Evolutionary conservation across 495 filamentous ascomycete genomes (phyloP), one percentile per base, ranked within the genome.

Genomic region (Daldinia decipiens): DNA sequence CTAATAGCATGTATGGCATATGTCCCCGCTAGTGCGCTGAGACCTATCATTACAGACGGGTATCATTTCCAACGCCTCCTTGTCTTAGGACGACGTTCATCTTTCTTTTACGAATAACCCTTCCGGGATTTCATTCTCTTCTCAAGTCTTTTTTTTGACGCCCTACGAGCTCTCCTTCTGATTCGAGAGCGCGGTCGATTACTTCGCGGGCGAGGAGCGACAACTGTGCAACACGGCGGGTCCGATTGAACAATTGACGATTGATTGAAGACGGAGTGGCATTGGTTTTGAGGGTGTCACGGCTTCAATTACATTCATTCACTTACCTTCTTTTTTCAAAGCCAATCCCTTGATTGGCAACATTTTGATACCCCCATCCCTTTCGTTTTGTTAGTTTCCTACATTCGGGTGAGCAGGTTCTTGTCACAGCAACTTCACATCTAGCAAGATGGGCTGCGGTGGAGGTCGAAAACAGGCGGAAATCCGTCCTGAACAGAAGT

Each of bases 401-500:
- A 32, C 31, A 36, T n/a, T 56, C 9, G 52, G 4, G 50, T 67
- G 63, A 60, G 38, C 64, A 47, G 69, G 50, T 58, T 71, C 43
- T 71, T 53, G 36, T 40, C 40, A 24, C 34, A 36, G 57, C 32
- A 17, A 17, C 39, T 65, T 69, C 67, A 43, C 47, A 59, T 51
- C 58, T 52, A 55, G 65, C 68, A 83, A 70, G 65, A 97, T 97
- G 94, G 84, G 88, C 73, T 95, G 91, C 79, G 82, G 86, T 72
- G 1, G 15, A 29, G 86, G 91, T 69, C 87, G 91, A 74, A 91
- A 91, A 75, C 79, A 82, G 73, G 86, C 85, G 39, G 84, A 87
- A 54, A 87, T 93, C 52, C 80, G 83, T 40, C 84, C 93, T 60
- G 93, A 96, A 79, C 91, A 97, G 82, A 93, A 92, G 84, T 99